Evolutionary conservation across 1,139 yeast genomes (phyloP).

Genomic region (Zygosaccharomyces pseudobailii): DNA sequence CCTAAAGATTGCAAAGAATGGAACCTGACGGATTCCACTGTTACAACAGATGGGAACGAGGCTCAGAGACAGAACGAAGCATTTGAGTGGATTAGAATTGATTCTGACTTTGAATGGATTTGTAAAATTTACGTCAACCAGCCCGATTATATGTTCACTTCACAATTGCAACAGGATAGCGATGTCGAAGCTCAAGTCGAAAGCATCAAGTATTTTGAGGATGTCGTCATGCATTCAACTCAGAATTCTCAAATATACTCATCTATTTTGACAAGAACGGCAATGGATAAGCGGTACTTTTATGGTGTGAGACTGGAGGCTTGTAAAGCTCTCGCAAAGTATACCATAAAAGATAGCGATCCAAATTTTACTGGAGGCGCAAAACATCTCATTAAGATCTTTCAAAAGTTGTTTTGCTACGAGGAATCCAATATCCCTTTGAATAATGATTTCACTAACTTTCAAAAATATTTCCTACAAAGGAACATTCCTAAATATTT

Average conservation of each 20-base stretch:
- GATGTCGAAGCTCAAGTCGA: constrained; percentile 95
- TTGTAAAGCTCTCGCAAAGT: constrained; percentile 66
- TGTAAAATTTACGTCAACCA: constrained; percentile 76
- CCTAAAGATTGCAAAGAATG: constrained; percentile 62
- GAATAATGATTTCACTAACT: constrained; percentile 74
- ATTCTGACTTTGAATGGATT: constrained; percentile 97
- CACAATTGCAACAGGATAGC: constrained; percentile 89
- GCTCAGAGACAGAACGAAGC: constrained; percentile 59
- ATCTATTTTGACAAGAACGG: constrained; percentile 70
- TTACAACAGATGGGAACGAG: constrained; percentile 38
- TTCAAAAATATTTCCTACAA: constrained; percentile 61
- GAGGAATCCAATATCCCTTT: constrained; percentile 60
- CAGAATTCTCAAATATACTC: constrained; percentile 62
- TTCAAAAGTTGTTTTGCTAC: constrained; percentile 68
- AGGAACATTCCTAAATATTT: constrained; percentile 63
- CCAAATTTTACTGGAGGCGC: constrained; percentile 60
- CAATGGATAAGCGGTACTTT: constrained; percentile 79
- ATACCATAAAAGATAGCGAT: constrained; percentile 55
- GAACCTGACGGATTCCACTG: constrained; percentile 70
- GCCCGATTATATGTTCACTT: constrained; percentile 92
- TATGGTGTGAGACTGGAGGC: constrained; percentile 90
- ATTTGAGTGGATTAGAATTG: constrained; percentile 95
- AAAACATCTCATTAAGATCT: constrained; percentile 65
- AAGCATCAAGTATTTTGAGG: constrained; percentile 70
- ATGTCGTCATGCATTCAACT: constrained; percentile 38